Evolutionary conservation across 2,329 filamentous ascomycete species (phyloP).

Genomic region (Fusarium sp.): DNA sequence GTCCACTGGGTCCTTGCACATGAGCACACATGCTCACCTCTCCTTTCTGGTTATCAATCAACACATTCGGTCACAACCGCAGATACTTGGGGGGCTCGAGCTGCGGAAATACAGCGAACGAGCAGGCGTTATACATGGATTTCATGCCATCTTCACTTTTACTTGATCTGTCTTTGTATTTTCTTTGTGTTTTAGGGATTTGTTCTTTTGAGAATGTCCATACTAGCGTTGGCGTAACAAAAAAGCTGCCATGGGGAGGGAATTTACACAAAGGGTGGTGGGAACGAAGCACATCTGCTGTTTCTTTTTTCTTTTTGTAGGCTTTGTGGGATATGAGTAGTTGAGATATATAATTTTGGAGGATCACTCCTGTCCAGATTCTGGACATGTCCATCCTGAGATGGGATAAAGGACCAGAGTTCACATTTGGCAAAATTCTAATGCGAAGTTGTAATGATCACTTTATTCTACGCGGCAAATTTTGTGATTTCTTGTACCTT

Average conservation of each 20-base stretch:
- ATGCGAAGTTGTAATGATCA: constrained; percentile 44
- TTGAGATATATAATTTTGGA: constrained; percentile 34
- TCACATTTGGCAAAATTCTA: constrained; percentile 26
- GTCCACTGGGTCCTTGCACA: constrained; percentile 30
- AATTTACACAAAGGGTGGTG: constrained; percentile 14
- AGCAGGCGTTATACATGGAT: constrained; percentile 37
- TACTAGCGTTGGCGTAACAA: constrained; percentile 50
- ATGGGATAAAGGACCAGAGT: constrained; percentile 5
- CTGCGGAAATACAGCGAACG: constrained; percentile 32
- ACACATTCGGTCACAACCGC: constrained; percentile 27
- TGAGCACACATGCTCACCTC: constrained; percentile 25
- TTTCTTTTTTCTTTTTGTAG: constrained; percentile 7
- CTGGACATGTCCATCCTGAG: constrained; percentile 15
- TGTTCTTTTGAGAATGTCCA: constrained; percentile 46
- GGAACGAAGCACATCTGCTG: constrained; percentile 29
- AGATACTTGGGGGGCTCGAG: constrained; percentile 18
- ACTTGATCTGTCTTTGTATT: constrained; percentile 7
- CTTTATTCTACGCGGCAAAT: constrained; percentile 22
- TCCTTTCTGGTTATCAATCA: constrained; percentile 22
- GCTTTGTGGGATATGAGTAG: constrained; percentile 10
- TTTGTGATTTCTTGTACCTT: constrained; percentile 1
- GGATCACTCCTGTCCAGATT: constrained; percentile 2
- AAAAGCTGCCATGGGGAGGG: constrained; percentile 43
- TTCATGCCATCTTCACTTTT: constrained; percentile 21
- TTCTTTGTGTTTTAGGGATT: constrained; percentile 29